These are phyloP conservation scores for Clonostachys solani DNA, from an alignment of 2,329 filamentous ascomycete genomes.

Conservation along the genomic window DNA sequence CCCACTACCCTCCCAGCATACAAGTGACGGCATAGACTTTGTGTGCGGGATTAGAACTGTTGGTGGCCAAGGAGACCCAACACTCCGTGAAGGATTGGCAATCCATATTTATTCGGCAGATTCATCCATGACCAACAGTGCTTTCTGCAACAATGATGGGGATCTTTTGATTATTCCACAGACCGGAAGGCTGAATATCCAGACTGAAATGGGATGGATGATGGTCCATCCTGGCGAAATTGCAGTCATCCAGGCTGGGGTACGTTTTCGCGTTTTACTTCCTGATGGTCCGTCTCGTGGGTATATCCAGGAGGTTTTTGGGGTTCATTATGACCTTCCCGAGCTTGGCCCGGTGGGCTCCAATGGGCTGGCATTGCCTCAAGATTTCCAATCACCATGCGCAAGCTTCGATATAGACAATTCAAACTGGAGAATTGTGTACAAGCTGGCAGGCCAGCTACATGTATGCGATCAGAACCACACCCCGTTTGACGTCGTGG, in stretches of 20 bases:
- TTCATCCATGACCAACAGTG: slow-evolving; percentile 64
- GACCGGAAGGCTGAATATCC: slow-evolving; percentile 58
- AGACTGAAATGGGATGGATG: slow-evolving; percentile 59
- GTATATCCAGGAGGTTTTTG: slow-evolving; percentile 66
- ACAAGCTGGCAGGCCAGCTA: slow-evolving; percentile 54
- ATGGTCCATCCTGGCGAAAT: slow-evolving; percentile 61
- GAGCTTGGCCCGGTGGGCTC: slow-evolving; percentile 65
- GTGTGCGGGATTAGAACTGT: slow-evolving; percentile 50
- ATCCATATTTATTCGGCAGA: slow-evolving; percentile 67
- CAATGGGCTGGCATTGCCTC: slow-evolving; percentile 61
- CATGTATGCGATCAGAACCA: slow-evolving; percentile 55
- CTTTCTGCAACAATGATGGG: slow-evolving; percentile 68
- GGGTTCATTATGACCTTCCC: slow-evolving; percentile 61
- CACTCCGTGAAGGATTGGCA: slow-evolving; percentile 63
- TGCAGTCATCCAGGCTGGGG: slow-evolving; percentile 57
- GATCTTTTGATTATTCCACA: slow-evolving; percentile 66
- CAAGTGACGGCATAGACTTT: slow-evolving; percentile 40
- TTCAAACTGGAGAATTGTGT: slow-evolving; percentile 39
- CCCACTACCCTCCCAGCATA: slow-evolving; percentile 5
- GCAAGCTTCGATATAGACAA: slow-evolving; percentile 40
- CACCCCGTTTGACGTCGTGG: slow-evolving; percentile 62
- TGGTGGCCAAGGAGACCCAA: slow-evolving; percentile 67
- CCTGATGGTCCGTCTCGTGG: slow-evolving; percentile 54
- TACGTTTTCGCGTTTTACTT: slow-evolving; percentile 56
- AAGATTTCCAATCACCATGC: slow-evolving; percentile 67